phyloP scores from a whole-genome alignment of 2,329 filamentous ascomycete genomes.

The Trichoderma sp. region DNA sequence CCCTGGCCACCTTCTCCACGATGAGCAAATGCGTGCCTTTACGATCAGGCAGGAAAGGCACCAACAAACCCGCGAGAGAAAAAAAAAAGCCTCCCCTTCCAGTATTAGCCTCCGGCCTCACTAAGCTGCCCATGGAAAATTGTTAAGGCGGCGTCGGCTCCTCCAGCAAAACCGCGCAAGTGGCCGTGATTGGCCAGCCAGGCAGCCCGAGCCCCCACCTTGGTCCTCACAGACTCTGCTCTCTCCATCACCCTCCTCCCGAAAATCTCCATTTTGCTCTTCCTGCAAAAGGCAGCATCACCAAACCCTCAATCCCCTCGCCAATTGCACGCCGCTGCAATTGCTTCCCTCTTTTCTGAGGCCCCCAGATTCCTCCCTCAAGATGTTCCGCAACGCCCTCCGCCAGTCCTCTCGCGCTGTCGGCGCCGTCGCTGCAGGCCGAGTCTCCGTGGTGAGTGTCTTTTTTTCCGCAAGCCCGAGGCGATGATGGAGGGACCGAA shows the following conservation, averaged over 20 bases:
- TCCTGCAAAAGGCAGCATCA: constrained; percentile 46
- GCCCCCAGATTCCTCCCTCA: constrained; percentile 51
- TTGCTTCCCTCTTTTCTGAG: constrained; percentile 55
- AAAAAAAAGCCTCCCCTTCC: constrained; percentile 2
- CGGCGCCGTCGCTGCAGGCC: constrained; percentile 87
- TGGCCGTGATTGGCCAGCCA: constrained; percentile 34
- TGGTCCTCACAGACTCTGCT: constrained; percentile 43
- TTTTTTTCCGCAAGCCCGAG: constrained; percentile 38
- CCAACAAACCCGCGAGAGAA: not conserved
- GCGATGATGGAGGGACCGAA: constrained; percentile 30
- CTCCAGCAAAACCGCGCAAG: constrained; percentile 39
- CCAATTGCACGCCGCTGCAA: constrained; percentile 62
- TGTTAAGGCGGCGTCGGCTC: constrained; percentile 39
- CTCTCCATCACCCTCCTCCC: constrained; percentile 38
- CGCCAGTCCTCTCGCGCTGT: constrained; percentile 94
- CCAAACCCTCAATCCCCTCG: constrained; percentile 57
- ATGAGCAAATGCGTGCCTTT: constrained; percentile 13
- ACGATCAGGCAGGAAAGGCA: constrained; percentile 19
- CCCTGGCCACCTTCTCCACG: not conserved
- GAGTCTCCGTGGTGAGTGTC: constrained; percentile 89
- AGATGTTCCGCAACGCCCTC: constrained; percentile 98
- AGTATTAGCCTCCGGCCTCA: not conserved
- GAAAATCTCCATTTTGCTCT: constrained; percentile 46
- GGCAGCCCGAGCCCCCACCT: constrained; percentile 37
- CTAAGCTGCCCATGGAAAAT: constrained; percentile 30